A percentile compares a stretch with the other conserved stretches of the same genome.
phyloP scores from a whole-genome alignment of 441 rosid species.

The Gossypium davidsonii region DNA sequence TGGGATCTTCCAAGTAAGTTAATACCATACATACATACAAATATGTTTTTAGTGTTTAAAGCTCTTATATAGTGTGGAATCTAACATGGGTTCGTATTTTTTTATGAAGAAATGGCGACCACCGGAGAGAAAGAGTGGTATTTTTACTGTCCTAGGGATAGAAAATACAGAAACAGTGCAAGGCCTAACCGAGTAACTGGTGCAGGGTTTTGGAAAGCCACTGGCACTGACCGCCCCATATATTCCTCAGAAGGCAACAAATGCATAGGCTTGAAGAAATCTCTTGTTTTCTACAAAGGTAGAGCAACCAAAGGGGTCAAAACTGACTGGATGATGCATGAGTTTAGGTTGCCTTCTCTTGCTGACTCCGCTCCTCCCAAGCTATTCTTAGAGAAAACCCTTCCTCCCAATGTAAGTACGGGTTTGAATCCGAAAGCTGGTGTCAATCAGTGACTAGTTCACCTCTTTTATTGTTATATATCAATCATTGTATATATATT shows the following conservation, averaged over 20 bases:
- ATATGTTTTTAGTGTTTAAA: not conserved
- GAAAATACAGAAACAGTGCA: constrained; percentile 76
- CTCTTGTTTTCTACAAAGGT: constrained; percentile 73
- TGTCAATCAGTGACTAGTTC: too few species aligned
- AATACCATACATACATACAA: not conserved
- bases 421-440: too few species aligned
- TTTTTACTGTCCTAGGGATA: constrained; percentile 73
- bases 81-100: not conserved
- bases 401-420: constrained; percentile 56
- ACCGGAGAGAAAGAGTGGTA: constrained; percentile 82
- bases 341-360: constrained; percentile 80
- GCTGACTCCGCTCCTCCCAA: constrained; percentile 41
- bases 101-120: constrained; percentile 44
- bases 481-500: not conserved
- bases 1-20: constrained; percentile 93
- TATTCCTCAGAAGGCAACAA: constrained; percentile 66
- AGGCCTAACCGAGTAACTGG: constrained; percentile 78
- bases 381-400: constrained; percentile 47
- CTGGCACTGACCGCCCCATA: constrained; percentile 80
- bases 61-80: not conserved
- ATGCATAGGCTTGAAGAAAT: constrained; percentile 78
- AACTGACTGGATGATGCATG: constrained; percentile 99
- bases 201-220: constrained; percentile 86
- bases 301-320: constrained; percentile 83
- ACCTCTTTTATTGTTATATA: too few species aligned